Evolutionary conservation across 257 asterid genomes (phyloP).

Genomic region (Echium plantagineum): DNA sequence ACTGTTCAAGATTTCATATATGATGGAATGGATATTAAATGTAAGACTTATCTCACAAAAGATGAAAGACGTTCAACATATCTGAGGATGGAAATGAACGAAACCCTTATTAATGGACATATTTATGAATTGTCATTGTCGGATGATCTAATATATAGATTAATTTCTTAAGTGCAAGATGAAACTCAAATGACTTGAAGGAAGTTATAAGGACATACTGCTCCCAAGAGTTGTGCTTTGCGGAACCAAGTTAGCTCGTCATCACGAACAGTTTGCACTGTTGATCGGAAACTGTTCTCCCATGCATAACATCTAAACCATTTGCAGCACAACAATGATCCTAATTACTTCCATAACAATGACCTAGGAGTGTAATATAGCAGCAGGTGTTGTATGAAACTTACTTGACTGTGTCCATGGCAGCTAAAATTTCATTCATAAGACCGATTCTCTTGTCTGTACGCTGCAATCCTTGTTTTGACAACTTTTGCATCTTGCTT

Average conservation of each 20-base stretch:
- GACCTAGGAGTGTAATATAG: constrained; percentile 1
- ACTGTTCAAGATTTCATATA: no score
- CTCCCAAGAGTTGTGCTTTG: constrained; percentile 61
- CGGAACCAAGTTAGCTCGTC: constrained; percentile 73
- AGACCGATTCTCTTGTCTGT: constrained; percentile 83
- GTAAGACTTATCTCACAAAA: no score
- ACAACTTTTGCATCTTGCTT: constrained; percentile 59
- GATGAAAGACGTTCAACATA: no score
- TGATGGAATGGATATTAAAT: no score
- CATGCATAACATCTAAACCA: constrained; percentile 65
- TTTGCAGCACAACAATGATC: constrained; percentile 10
- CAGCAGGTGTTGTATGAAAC: constrained; percentile 7
- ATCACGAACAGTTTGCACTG: constrained; percentile 50
- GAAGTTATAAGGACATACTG: constrained; percentile 34
- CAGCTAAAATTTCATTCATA: constrained; percentile 70
- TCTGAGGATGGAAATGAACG: no score
- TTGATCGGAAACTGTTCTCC: constrained; percentile 73
- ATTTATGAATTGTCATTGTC: no score
- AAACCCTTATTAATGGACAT: no score
- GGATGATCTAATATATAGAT: no score
- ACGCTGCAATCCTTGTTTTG: constrained; percentile 67
- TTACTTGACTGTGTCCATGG: constrained; percentile 91
- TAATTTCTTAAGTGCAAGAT: no score
- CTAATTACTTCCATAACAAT: constrained; percentile 6
- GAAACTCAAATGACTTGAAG: neutral